These are phyloP conservation scores for Saturnispora kantuleensis DNA, from an alignment of 805 yeast genomes.

Conservation along the genomic window DNA sequence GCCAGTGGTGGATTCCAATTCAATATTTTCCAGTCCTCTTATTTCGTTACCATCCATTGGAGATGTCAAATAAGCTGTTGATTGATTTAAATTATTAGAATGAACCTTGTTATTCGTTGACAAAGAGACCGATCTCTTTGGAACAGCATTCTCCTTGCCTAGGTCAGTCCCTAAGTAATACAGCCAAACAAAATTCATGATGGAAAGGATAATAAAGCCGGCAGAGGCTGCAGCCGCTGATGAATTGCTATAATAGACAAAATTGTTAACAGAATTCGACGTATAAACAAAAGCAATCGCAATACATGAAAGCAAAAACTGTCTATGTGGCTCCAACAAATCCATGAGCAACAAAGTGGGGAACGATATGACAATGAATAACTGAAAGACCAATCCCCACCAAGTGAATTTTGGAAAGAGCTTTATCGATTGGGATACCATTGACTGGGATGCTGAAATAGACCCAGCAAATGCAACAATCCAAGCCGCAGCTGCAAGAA, in stretches of 20 bases:
- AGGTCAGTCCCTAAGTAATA: conserved; percentile 82
- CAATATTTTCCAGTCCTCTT: conserved; percentile 6
- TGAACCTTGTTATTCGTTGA: background rate
- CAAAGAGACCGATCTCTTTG: conserved; percentile 14
- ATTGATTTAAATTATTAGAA: conserved; percentile 6
- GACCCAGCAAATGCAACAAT: conserved; percentile 83
- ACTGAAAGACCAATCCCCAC: conserved; percentile 91
- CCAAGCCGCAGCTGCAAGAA: conserved; percentile 53
- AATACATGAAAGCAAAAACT: conserved; percentile 43
- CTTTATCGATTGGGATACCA: conserved; percentile 20
- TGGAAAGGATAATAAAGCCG: conserved; percentile 75
- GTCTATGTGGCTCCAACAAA: conserved; percentile 59
- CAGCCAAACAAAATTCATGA: conserved; percentile 77
- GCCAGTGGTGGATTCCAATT: background rate
- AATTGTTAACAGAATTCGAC: conserved; percentile 70
- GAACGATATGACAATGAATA: conserved; percentile 45
- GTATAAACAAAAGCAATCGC: conserved; percentile 75
- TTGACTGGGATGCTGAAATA: conserved; percentile 39
- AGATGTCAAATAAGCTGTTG: conserved; percentile 2
- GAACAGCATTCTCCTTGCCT: conserved; percentile 1
- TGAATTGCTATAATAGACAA: conserved; percentile 60
- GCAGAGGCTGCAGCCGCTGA: conserved; percentile 83
- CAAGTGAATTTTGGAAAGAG: conserved; percentile 77
- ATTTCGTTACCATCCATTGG: background rate
- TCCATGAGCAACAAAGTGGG: conserved; percentile 48